Conservation (phyloP, 2,329 filamentous ascomycete genomes). For the Cordyceps tenuipes region DNA sequence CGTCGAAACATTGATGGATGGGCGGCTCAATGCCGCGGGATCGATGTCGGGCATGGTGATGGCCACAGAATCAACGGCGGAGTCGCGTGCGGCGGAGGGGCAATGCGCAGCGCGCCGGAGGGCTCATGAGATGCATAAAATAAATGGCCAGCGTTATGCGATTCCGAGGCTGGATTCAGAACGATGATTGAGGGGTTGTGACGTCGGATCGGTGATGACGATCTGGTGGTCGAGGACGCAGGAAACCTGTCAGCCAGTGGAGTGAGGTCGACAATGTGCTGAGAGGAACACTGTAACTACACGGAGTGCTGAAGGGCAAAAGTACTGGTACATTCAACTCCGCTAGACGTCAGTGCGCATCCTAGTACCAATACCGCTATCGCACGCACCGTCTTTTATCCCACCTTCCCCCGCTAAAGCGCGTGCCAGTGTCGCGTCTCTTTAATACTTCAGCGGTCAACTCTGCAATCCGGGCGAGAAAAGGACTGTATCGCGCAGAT, state of each 20-base stretch:
- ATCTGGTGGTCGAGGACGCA: slow-evolving; percentile 17
- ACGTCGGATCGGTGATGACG: slow-evolving; percentile 33
- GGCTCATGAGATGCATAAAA: slow-evolving; percentile 37
- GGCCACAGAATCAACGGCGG: slow-evolving; percentile 20
- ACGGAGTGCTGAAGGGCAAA: neutral
- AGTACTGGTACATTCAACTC: neutral
- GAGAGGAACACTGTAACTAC: slow-evolving; percentile 19
- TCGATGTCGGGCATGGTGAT: slow-evolving; percentile 59
- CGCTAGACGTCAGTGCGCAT: neutral
- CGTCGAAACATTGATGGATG: slow-evolving; percentile 48
- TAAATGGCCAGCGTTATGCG: slow-evolving; percentile 29
- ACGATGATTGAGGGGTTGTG: slow-evolving; percentile 38
- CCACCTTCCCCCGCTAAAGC: slow-evolving; percentile 13
- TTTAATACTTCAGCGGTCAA: slow-evolving; percentile 14
- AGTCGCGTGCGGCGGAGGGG: slow-evolving; percentile 40
- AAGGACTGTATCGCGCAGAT: neutral
- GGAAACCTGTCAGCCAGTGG: slow-evolving; percentile 22
- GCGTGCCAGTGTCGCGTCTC: slow-evolving; percentile 21
- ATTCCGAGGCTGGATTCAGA: slow-evolving; percentile 31
- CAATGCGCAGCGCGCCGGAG: slow-evolving; percentile 36
- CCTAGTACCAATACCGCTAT: neutral
- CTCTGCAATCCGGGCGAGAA: slow-evolving; percentile 6
- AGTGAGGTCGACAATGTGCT: slow-evolving; percentile 30
- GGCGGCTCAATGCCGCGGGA: slow-evolving; percentile 59
- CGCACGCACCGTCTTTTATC: neutral